phyloP scores from a whole-genome alignment of 2,329 filamentous ascomycete species.

The Cytospora mali region DNA sequence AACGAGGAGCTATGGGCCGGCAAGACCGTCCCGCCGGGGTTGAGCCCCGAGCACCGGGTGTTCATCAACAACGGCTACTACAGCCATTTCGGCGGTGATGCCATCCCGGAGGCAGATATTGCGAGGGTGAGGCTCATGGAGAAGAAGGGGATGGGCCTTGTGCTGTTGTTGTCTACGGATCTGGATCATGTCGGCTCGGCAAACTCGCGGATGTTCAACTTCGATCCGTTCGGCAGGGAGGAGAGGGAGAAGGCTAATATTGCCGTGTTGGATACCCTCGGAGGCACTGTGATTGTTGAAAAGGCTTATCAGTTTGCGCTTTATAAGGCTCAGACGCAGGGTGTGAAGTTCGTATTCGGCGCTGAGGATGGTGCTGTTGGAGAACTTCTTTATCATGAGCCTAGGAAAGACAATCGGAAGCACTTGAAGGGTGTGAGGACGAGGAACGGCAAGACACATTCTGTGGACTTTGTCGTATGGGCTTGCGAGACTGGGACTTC shows the following conservation, averaged over 20 bases:
- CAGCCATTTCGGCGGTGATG: slow-evolving; percentile 32
- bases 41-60: slow-evolving; percentile 41
- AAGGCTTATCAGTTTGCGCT: slow-evolving; percentile 50
- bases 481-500: slow-evolving; percentile 44
- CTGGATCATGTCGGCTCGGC: slow-evolving; percentile 30
- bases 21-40: slow-evolving; percentile 39
- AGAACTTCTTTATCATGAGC: slow-evolving; percentile 29
- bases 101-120: slow-evolving; percentile 39
- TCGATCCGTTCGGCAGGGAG: slow-evolving; percentile 43
- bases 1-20: slow-evolving; percentile 43
- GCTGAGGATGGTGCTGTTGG: slow-evolving; percentile 37
- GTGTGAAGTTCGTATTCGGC: slow-evolving; percentile 47
- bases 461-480: slow-evolving; percentile 40
- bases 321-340: slow-evolving; percentile 43
- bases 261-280: slow-evolving; percentile 49
- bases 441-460: slow-evolving; percentile 39
- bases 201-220: slow-evolving; percentile 35
- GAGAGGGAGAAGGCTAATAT: slow-evolving; percentile 34
- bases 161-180: slow-evolving; percentile 41
- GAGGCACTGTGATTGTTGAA: slow-evolving; percentile 48
- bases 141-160: slow-evolving; percentile 37
- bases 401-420: slow-evolving; percentile 16
- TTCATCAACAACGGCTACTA: slow-evolving; percentile 44
- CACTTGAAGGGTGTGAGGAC: slow-evolving; percentile 44
- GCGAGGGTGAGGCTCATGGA: slow-evolving; percentile 42